phyloP scores from a whole-genome alignment of 2,329 filamentous ascomycete genomes.

The Penicillium concentricum region DNA sequence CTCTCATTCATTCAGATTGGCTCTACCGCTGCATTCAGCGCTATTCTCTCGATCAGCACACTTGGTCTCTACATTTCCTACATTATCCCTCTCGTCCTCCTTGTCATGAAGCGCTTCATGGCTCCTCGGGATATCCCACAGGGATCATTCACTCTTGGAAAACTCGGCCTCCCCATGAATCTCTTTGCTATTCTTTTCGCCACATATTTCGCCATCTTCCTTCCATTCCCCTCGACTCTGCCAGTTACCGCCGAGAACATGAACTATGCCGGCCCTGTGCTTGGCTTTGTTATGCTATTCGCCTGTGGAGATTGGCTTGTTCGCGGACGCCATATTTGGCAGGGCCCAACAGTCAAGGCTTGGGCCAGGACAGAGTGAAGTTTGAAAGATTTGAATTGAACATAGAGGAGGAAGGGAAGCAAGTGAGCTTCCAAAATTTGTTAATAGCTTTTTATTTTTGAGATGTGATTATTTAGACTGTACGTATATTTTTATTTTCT shows the following conservation, averaged over 20 bases:
- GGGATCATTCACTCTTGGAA: constrained; percentile 31
- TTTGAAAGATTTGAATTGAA: background rate
- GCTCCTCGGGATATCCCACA: constrained; percentile 18
- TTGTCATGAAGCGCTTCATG: constrained; percentile 26
- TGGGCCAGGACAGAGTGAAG: constrained; percentile 2
- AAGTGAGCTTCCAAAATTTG: background rate
- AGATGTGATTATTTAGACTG: background rate
- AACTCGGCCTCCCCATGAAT: constrained; percentile 28
- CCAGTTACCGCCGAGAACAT: constrained; percentile 35
- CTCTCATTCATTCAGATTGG: constrained; percentile 50
- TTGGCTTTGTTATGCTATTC: constrained; percentile 25
- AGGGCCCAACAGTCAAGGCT: constrained; percentile 19
- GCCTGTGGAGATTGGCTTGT: constrained; percentile 25
- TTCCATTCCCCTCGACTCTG: constrained; percentile 30
- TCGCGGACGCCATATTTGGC: constrained; percentile 24
- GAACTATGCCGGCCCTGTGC: constrained; percentile 34
- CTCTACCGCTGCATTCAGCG: constrained; percentile 52
- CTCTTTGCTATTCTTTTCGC: constrained; percentile 31
- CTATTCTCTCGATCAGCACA: constrained; percentile 52
- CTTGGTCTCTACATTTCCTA: constrained; percentile 52
- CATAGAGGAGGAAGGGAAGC: background rate
- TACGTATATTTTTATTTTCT: background rate
- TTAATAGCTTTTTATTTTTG: background rate
- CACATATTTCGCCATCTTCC: constrained; percentile 30
- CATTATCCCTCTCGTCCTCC: constrained; percentile 44